Base-by-base conservation (phyloP, 23 red algal genomes). In the Gracilariopsis chorda region DNA sequence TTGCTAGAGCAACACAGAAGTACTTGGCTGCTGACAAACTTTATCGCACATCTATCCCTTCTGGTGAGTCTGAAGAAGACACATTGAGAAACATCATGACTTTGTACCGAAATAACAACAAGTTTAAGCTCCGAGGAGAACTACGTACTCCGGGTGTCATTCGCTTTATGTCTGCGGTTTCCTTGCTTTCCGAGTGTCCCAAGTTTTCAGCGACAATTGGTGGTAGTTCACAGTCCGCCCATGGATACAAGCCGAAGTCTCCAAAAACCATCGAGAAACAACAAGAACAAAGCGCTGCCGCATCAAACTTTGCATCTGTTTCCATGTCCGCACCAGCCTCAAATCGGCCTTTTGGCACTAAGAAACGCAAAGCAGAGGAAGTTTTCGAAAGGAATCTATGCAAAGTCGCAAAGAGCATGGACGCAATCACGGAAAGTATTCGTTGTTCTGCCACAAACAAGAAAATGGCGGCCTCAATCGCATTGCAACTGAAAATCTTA, bases 31-130 rank as follows among this genome's bases (percentile, higher is more conserved):
- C 61, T 68, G 61, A 81, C 28, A 59, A 81, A 53, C 0, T 53
- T 10, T 81, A 81, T 40, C 19, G 51, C 4, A 14, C 77, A 10
- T 24, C 14, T 21, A 41, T 53, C 25, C 77, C 51, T 28, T 81
- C 77, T 36, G 77, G 48, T 34, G 77, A 81, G 37, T 9, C 77
- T 33, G 77, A 81, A 34, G 48, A 81, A 59, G 51, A 81, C 14
- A 53, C 77, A 30, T 12, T 42, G 0, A 53, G 17, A 27, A 43
- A 81, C 14, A 81, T 81, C 19, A 81, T 81, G 77, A 53, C 44
- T 0, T 59, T 81, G 24, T 81, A 81, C 51, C 0, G 49, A 29
- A n/a, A 57, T 6, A 48, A 81, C 19, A 81, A 81, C 24, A 81
- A 81, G 21, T 37, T 53, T 60, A 81, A 53, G 10, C 30, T 33